These are phyloP conservation scores for Candida neerlandica DNA, from an alignment of 1,139 yeast genomes.

Conservation along the genomic window DNA sequence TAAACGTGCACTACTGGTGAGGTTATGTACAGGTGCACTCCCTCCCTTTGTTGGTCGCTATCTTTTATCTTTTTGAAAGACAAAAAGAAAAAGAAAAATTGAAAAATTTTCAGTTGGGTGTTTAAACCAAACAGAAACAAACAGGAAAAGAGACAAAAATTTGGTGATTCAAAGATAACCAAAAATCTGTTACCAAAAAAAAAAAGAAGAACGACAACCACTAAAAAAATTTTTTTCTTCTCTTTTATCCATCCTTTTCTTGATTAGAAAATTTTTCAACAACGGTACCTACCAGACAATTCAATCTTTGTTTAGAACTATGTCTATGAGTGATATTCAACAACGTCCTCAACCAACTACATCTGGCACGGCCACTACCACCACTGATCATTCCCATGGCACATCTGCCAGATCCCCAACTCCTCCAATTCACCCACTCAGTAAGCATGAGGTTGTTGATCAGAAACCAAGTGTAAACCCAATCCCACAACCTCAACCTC, in stretches of 20 bases:
- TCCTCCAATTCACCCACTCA: constrained; percentile 3
- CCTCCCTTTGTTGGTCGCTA: not conserved
- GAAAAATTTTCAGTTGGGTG: not conserved
- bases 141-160: not conserved
- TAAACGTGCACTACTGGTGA: not conserved
- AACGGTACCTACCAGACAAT: not conserved
- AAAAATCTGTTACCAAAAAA: not conserved
- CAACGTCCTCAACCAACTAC: constrained; percentile 17
- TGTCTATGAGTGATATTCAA: constrained; percentile 23
- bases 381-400: constrained; percentile 6
- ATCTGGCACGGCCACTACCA: constrained; percentile 5
- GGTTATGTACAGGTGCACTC: not conserved
- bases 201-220: not conserved
- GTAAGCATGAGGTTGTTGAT: not conserved
- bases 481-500: constrained; percentile 4
- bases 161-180: constrained; percentile 3
- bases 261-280: constrained; percentile 1
- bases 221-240: not conserved
- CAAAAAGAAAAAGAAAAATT: not conserved
- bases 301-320: not conserved
- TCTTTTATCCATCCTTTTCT: constrained; percentile 1
- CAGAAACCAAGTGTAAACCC: constrained; percentile 4
- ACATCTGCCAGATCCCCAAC: not conserved
- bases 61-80: not conserved
- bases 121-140: not conserved